Conservation (phyloP, 768 basidiomycete genomes). For the Pleurotus tuber-regium region DNA sequence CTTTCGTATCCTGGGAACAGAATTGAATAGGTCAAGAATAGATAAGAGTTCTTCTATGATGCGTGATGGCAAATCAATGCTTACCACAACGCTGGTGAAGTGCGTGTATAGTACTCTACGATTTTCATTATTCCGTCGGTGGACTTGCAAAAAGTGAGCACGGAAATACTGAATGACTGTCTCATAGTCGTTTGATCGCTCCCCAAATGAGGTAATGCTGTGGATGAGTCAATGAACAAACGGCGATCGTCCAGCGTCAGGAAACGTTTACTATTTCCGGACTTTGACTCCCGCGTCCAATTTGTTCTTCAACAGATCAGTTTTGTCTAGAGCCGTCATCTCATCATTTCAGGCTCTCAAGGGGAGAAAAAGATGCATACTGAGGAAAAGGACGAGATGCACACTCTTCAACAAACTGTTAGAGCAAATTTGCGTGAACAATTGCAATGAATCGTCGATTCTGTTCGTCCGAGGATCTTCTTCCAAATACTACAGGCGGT, state of each 20-base stretch:
- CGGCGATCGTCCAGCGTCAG: background rate
- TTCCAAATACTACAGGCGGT: constrained; percentile 63
- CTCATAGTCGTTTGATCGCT: constrained; percentile 79
- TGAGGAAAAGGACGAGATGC: constrained; percentile 56
- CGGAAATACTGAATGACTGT: constrained; percentile 85
- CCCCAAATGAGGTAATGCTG: constrained; percentile 80
- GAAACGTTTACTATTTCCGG: constrained; percentile 68
- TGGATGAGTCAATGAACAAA: constrained; percentile 8
- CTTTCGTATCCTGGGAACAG: constrained; percentile 67
- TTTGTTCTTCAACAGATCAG: constrained; percentile 73
- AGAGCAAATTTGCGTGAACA: constrained; percentile 84
- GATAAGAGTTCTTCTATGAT: constrained; percentile 8
- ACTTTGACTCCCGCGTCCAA: constrained; percentile 67
- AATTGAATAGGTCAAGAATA: constrained; percentile 4
- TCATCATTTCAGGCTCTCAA: background rate
- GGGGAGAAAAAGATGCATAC: constrained; percentile 29
- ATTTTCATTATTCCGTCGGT: constrained; percentile 76
- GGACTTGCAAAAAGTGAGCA: constrained; percentile 82
- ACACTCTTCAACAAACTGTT: constrained; percentile 76
- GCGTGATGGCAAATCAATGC: constrained; percentile 18
- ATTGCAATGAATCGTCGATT: constrained; percentile 85
- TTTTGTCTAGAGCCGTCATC: constrained; percentile 52
- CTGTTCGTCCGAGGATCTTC: constrained; percentile 85
- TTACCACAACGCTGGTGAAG: constrained; percentile 76
- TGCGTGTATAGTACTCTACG: constrained; percentile 80